Evolutionary conservation across 2,329 filamentous ascomycete genomes (phyloP).

Genomic region (Talaromyces pinophilus): DNA sequence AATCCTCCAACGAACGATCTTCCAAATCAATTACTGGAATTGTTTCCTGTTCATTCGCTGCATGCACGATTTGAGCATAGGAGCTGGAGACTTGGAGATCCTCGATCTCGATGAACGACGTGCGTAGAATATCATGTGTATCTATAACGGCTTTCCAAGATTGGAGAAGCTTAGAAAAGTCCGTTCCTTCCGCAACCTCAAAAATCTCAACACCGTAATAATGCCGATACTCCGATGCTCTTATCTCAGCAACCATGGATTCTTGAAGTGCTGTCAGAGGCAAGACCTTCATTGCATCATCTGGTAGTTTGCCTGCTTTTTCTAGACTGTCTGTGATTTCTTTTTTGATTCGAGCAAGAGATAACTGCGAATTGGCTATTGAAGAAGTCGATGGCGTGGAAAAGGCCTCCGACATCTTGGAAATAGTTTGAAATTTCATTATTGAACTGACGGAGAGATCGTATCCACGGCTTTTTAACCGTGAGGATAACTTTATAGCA

Average conservation of each 20-base stretch:
- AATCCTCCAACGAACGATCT: conserved; percentile 27
- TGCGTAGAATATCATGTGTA: conserved; percentile 71
- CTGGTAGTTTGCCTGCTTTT: conserved; percentile 38
- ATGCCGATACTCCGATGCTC: conserved; percentile 68
- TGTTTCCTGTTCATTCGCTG: conserved; percentile 30
- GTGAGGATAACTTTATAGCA: conserved; percentile 77
- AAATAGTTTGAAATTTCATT: conserved; percentile 70
- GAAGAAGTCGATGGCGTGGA: conserved; percentile 28
- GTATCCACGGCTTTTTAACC: conserved; percentile 63
- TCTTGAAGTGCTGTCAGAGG: conserved; percentile 85
- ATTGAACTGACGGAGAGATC: conserved; percentile 71
- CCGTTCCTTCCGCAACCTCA: conserved; percentile 56
- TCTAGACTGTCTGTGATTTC: conserved; percentile 45
- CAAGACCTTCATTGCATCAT: conserved; percentile 60
- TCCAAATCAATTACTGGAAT: conserved; percentile 34
- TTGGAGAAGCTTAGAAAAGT: conserved; percentile 57
- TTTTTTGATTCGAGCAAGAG: conserved; percentile 27
- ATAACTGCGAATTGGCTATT: conserved; percentile 27
- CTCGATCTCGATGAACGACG: conserved; percentile 68
- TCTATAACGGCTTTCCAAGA: conserved; percentile 65
- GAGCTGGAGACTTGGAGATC: conserved; percentile 58
- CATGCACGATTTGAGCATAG: conserved; percentile 59
- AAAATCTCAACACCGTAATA: conserved; percentile 88
- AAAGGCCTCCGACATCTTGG: conserved; percentile 53
- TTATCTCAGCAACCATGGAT: conserved; percentile 80